Conservation (phyloP, 371 early-diverging fungal species). For the Massospora cicadina region DNA sequence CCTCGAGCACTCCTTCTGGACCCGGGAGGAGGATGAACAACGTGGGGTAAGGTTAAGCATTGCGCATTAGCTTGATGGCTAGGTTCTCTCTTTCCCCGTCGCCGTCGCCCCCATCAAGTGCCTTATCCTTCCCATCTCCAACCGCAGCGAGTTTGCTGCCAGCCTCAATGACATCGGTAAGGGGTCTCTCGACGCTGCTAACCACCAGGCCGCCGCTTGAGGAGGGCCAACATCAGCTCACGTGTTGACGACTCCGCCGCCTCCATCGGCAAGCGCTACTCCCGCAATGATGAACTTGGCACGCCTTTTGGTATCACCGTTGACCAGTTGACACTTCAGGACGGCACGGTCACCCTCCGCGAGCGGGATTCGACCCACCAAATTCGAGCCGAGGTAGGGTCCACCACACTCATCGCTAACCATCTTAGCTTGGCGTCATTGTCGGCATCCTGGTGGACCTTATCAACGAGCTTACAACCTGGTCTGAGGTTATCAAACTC, state of each 20-base stretch:
- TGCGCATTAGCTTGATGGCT: slow-evolving; percentile 6
- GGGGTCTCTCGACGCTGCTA: background rate
- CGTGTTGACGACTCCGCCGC: slow-evolving; percentile 79
- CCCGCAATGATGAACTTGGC: slow-evolving; percentile 98
- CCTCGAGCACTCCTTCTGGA: slow-evolving; percentile 92
- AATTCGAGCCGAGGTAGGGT: slow-evolving; percentile 54
- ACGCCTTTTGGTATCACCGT: slow-evolving; percentile 97
- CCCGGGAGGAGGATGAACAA: slow-evolving; percentile 79
- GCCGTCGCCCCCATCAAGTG: slow-evolving; percentile 90
- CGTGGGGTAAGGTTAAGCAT: slow-evolving; percentile 25
- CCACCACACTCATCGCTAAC: background rate
- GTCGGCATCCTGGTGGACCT: slow-evolving; percentile 49
- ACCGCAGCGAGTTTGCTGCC: slow-evolving; percentile 55
- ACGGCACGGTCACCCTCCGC: slow-evolving; percentile 89
- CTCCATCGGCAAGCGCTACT: slow-evolving; percentile 95
- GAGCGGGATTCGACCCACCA: slow-evolving; percentile 96
- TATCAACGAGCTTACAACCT: slow-evolving; percentile 39
- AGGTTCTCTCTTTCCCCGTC: slow-evolving; percentile 80
- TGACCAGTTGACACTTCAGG: slow-evolving; percentile 93
- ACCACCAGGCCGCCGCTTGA: slow-evolving; percentile 29
- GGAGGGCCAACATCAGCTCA: slow-evolving; percentile 42
- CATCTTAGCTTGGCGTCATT: slow-evolving; percentile 35
- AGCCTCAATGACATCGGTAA: slow-evolving; percentile 38
- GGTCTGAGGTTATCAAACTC: slow-evolving; percentile 39
- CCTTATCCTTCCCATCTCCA: slow-evolving; percentile 76